These are phyloP conservation scores for Gamarada debralockiae DNA, from an alignment of 495 filamentous ascomycete species.

Conservation along the genomic window DNA sequence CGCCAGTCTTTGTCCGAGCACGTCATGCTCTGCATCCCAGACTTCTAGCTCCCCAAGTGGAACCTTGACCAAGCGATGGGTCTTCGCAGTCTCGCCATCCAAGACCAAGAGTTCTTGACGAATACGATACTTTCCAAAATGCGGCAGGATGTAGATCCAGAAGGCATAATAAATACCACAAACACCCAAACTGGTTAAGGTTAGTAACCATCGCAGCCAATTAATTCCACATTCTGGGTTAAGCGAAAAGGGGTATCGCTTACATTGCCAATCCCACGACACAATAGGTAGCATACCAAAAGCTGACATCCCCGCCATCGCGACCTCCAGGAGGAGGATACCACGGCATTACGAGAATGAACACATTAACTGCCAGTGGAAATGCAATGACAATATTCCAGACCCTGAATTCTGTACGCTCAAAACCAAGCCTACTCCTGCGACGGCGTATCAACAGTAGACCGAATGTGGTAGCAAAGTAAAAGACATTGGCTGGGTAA, in stretches of 20 bases:
- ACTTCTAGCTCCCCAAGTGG: conserved; percentile 39
- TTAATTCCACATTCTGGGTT: no score
- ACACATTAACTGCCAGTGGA: conserved; percentile 40
- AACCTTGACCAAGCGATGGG: conserved; percentile 53
- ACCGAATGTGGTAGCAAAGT: conserved; percentile 46
- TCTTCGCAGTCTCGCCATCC: conserved; percentile 40
- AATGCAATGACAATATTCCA: conserved; percentile 52
- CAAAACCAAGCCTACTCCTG: background rate
- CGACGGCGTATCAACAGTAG: conserved; percentile 29
- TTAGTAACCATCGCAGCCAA: no score
- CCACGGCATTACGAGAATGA: conserved; percentile 61
- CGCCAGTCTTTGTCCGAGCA: background rate
- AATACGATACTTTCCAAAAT: conserved; percentile 43
- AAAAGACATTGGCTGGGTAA: conserved; percentile 52
- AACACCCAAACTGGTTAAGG: conserved; percentile 1
- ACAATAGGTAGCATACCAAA: conserved; percentile 64
- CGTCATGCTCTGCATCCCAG: conserved; percentile 58
- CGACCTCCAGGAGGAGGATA: conserved; percentile 56
- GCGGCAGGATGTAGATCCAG: conserved; percentile 4
- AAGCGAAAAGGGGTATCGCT: conserved; percentile 18
- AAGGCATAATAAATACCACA: conserved; percentile 5
- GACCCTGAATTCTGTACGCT: conserved; percentile 39
- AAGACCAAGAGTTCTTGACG: conserved; percentile 48
- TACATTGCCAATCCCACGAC: conserved; percentile 54
- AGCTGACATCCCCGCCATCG: conserved; percentile 56